These are phyloP conservation scores for Pseudevernia furfuracea DNA, from an alignment of 495 filamentous ascomycete species.

Conservation along the genomic window DNA sequence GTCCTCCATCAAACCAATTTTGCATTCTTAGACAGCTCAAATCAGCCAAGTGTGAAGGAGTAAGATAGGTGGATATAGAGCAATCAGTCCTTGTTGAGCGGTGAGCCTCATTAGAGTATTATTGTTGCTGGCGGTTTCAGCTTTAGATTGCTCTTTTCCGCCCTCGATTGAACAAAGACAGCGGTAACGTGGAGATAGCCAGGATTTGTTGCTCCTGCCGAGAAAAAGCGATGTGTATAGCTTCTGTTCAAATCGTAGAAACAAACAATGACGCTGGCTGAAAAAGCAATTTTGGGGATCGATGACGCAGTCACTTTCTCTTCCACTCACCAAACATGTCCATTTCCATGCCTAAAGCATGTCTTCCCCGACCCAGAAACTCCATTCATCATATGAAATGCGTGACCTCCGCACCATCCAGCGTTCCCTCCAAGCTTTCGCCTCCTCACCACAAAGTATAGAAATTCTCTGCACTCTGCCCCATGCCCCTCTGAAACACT, in stretches of 20 bases:
- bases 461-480: conserved; percentile 52
- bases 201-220: background rate
- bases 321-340: background rate
- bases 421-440: conserved; percentile 48
- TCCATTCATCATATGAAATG: conserved; percentile 12
- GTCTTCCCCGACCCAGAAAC: background rate
- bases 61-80: background rate
- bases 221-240: background rate
- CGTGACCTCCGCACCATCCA: conserved; percentile 16
- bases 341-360: background rate
- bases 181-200: too few relatives aligned
- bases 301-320: background rate
- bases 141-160: background rate
- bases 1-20: background rate
- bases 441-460: conserved; percentile 47
- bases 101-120: too few relatives aligned
- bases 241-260: background rate
- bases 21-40: background rate
- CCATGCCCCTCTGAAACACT: conserved; percentile 25
- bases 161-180: background rate
- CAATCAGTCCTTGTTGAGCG: background rate
- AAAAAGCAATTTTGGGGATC: background rate
- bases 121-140: background rate
- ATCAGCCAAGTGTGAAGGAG: background rate
- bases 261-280: background rate